phyloP scores from a whole-genome alignment of 768 basidiomycete genomes.

The Suillus occidentalis region DNA sequence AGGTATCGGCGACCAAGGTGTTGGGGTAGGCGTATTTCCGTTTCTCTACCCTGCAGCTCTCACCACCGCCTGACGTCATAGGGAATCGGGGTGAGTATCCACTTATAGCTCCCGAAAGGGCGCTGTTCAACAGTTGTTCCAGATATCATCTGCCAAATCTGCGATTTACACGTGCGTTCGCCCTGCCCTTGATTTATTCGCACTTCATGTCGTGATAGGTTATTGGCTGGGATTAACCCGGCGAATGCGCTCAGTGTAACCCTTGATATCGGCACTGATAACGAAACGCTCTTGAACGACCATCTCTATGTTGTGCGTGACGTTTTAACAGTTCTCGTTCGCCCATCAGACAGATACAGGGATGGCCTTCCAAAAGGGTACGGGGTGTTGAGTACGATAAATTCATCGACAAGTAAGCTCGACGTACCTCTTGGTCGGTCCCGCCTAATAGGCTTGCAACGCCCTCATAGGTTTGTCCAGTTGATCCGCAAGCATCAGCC shows the following conservation, averaged over 20 bases:
- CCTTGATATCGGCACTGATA: conserved; percentile 79
- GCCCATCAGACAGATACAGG: conserved; percentile 41
- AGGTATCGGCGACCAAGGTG: conserved; percentile 75
- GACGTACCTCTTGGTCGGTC: not conserved
- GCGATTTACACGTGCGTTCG: conserved; percentile 66
- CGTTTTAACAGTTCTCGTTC: not conserved
- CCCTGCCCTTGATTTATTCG: not conserved
- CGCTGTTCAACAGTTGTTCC: conserved; percentile 3
- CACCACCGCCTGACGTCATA: conserved; percentile 15
- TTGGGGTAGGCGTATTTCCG: conserved; percentile 46
- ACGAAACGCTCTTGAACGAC: conserved; percentile 60
- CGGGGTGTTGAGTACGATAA: conserved; percentile 72
- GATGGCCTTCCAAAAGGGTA: conserved; percentile 70
- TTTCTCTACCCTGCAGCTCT: conserved; percentile 24
- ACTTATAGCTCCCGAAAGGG: not conserved
- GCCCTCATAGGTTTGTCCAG: conserved; percentile 60
- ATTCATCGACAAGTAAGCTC: conserved; percentile 69
- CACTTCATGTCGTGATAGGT: conserved; percentile 32
- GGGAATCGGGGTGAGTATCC: conserved; percentile 51
- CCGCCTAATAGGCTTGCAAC: not conserved
- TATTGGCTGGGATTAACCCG: conserved; percentile 69
- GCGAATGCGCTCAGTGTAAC: conserved; percentile 56
- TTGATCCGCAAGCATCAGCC: conserved; percentile 63
- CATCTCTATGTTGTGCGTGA: conserved; percentile 61
- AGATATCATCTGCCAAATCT: conserved; percentile 80